A percentile compares a stretch with the other conserved stretches of the same genome.
Evolutionary conservation across 176 grass and related monocot genomes (phyloP).

Genomic region (Dendrocalamus sinicus): DNA sequence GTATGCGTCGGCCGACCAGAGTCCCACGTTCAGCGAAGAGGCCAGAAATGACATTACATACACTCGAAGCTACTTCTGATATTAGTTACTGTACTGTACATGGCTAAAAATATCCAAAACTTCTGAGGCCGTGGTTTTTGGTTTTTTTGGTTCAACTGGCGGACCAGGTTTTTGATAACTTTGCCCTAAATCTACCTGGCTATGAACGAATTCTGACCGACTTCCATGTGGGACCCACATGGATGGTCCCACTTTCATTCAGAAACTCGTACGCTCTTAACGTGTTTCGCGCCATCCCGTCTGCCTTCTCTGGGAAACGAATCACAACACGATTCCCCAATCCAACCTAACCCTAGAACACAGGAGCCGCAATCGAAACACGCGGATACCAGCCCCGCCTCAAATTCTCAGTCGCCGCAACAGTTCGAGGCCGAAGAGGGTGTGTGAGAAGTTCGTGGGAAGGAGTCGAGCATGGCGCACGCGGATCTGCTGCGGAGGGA

Average conservation of each 20-base stretch:
- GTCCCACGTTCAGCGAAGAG: too few relatives aligned
- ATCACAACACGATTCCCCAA: constrained; percentile 18
- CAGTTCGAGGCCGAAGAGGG: not conserved
- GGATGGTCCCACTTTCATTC: not conserved
- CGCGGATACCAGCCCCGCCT: not conserved
- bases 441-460: not conserved
- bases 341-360: constrained; percentile 15
- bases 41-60: too few relatives aligned
- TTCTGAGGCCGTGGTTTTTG: too few relatives aligned
- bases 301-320: not conserved
- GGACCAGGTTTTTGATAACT: too few relatives aligned
- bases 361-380: not conserved
- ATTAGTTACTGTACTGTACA: too few relatives aligned
- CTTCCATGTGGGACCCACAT: not conserved
- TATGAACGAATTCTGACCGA: too few relatives aligned
- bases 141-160: too few relatives aligned
- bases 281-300: not conserved
- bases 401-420: not conserved
- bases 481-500: constrained; percentile 72
- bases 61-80: too few relatives aligned
- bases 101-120: too few relatives aligned
- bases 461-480: constrained; percentile 56
- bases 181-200: not conserved
- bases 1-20: too few relatives aligned
- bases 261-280: not conserved